Percentiles rank a stretch among this genome's conserved stretches.
phyloP scores from a whole-genome alignment of 192 early-diverging fungal genomes.

The Mortierella alpina region DNA sequence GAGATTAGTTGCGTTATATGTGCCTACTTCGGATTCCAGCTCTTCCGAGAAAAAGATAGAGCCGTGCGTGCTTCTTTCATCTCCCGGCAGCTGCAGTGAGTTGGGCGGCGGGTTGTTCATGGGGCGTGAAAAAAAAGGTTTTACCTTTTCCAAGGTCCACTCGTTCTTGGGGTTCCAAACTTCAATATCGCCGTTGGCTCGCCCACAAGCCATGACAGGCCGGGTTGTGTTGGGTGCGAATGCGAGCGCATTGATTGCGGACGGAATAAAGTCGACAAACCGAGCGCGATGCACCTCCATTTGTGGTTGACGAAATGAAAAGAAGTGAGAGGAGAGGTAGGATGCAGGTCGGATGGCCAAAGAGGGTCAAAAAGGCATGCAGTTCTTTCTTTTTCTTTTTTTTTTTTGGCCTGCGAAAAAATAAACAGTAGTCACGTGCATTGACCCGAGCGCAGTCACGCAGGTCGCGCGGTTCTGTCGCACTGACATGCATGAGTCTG shows the following conservation, averaged over 20 bases:
- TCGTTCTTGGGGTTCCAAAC: constrained; percentile 82
- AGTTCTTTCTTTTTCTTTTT: constrained; percentile 16
- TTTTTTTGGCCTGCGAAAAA: constrained; percentile 20
- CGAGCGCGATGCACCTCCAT: constrained; percentile 88
- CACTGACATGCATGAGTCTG: neutral
- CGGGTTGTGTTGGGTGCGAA: constrained; percentile 74
- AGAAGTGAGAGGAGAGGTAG: neutral
- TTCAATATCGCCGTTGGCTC: constrained; percentile 95
- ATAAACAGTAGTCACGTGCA: constrained; percentile 33
- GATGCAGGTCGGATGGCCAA: neutral
- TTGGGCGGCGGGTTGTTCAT: neutral
- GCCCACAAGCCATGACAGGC: constrained; percentile 79
- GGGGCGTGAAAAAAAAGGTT: neutral
- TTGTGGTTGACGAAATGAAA: neutral
- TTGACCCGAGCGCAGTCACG: neutral
- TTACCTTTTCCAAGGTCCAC: constrained; percentile 85
- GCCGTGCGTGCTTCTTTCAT: neutral
- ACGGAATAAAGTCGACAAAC: constrained; percentile 88
- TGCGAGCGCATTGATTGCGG: constrained; percentile 85
- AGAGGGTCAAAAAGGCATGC: neutral
- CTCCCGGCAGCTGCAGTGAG: neutral
- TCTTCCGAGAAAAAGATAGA: neutral
- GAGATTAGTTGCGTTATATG: neutral
- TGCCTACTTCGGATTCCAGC: neutral
- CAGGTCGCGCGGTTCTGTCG: too few species aligned